Evolutionary conservation across 1,284 basidiomycete genomes (phyloP).

Genomic region (Caloboletus inedulis): DNA sequence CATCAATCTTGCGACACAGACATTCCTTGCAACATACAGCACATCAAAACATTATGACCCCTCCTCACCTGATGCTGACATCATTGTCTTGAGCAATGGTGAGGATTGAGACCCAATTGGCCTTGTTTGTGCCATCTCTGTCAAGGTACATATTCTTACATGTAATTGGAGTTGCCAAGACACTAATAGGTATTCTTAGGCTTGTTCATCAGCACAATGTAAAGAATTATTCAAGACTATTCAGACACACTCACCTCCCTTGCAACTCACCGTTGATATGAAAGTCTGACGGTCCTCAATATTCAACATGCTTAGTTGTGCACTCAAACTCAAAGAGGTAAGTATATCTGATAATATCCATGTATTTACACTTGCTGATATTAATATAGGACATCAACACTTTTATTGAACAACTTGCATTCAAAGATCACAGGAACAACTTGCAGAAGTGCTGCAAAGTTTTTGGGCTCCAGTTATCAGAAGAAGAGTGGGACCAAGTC

Average conservation of each 20-base stretch:
- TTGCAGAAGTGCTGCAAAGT: constrained; percentile 2
- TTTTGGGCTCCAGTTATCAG: background rate
- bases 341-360: background rate
- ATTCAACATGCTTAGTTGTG: constrained; percentile 19
- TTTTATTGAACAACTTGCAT: constrained; percentile 5
- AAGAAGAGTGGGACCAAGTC: constrained; percentile 9
- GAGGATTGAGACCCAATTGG: constrained; percentile 17
- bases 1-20: constrained; percentile 3
- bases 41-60: constrained; percentile 7
- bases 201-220: constrained; percentile 21
- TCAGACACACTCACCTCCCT: constrained; percentile 10
- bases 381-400: constrained; percentile 4
- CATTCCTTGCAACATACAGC: background rate
- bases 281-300: constrained; percentile 27
- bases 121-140: constrained; percentile 15
- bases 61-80: background rate
- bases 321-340: constrained; percentile 12
- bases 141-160: constrained; percentile 6
- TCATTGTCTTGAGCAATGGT: background rate
- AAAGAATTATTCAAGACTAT: constrained; percentile 21
- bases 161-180: background rate
- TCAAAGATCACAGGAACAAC: background rate
- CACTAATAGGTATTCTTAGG: constrained; percentile 8
- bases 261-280: constrained; percentile 22
- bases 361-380: background rate